These are phyloP conservation scores for Friedmanniomyces endolithicus DNA, from an alignment of 495 filamentous ascomycete species.

Conservation along the genomic window DNA sequence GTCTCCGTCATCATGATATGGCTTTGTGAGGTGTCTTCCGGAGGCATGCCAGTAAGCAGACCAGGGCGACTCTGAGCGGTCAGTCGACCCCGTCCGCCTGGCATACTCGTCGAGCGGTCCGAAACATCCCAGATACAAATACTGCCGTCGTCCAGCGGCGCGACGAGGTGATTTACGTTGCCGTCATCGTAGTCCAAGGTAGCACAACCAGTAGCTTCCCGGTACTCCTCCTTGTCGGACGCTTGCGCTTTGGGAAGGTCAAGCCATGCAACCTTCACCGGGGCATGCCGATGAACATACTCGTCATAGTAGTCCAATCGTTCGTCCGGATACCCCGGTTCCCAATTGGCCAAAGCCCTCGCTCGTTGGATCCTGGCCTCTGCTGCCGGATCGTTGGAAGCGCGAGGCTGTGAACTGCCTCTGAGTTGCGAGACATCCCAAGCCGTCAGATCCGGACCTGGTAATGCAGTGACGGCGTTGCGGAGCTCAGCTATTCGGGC, in stretches of 20 bases:
- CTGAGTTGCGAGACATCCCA: slow-evolving; percentile 10
- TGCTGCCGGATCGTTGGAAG: slow-evolving; percentile 16
- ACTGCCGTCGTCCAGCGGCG: slow-evolving; percentile 74
- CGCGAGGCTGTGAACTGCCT: slow-evolving; percentile 13
- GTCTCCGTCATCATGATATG: slow-evolving; percentile 43
- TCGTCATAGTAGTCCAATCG: slow-evolving; percentile 72
- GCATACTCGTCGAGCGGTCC: slow-evolving; percentile 32
- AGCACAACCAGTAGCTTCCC: slow-evolving; percentile 53
- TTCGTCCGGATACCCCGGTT: slow-evolving; percentile 59
- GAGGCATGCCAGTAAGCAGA: slow-evolving; percentile 37
- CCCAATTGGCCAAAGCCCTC: slow-evolving; percentile 64
- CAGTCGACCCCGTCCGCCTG: slow-evolving; percentile 44
- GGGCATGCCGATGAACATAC: slow-evolving; percentile 70
- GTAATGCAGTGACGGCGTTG: slow-evolving; percentile 24
- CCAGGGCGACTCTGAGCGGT: slow-evolving; percentile 52
- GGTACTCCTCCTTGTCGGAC: slow-evolving; percentile 25
- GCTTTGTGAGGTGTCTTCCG: slow-evolving; percentile 25
- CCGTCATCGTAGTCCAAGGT: slow-evolving; percentile 41
- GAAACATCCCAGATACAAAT: slow-evolving; percentile 79
- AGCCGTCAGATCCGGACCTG: slow-evolving; percentile 14
- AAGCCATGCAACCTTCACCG: slow-evolving; percentile 62
- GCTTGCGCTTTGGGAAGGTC: slow-evolving; percentile 40
- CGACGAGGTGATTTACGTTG: slow-evolving; percentile 48
- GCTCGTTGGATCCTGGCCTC: slow-evolving; percentile 33
- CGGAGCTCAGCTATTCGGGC: slow-evolving; percentile 23